Conservation (phyloP, 1,284 basidiomycete genomes). For the Sphaerobolus stellatus region DNA sequence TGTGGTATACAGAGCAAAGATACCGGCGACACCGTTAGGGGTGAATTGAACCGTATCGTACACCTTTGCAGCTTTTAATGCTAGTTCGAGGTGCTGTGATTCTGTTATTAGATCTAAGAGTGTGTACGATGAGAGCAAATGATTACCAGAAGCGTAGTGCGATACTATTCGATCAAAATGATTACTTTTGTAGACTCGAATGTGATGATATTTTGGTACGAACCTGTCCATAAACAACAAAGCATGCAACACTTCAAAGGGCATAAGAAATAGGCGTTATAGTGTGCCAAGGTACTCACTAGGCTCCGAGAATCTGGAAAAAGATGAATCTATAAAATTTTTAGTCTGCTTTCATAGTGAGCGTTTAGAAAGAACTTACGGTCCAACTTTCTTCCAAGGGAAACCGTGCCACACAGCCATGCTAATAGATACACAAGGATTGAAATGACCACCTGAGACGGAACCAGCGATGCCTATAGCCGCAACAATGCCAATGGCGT, state of each 20-base stretch:
- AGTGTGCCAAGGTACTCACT: neutral
- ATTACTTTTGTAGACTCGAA: neutral
- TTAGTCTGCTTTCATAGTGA: neutral
- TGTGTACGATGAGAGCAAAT: too few species aligned
- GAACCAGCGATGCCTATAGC: slow-evolving; percentile 52
- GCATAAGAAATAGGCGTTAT: neutral
- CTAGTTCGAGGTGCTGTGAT: slow-evolving; percentile 40
- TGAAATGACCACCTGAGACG: slow-evolving; percentile 67
- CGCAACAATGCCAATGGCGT: slow-evolving; percentile 61
- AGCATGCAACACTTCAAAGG: slow-evolving; percentile 7
- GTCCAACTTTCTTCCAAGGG: slow-evolving; percentile 49
- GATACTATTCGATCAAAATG: slow-evolving; percentile 2
- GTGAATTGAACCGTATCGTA: slow-evolving; percentile 51
- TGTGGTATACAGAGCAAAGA: slow-evolving; percentile 54
- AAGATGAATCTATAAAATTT: neutral
- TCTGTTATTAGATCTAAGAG: too few species aligned
- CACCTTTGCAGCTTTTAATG: slow-evolving; percentile 42
- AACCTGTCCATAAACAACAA: slow-evolving; percentile 33
- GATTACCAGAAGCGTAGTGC: slow-evolving; percentile 5
- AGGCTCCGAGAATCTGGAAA: slow-evolving; percentile 7
- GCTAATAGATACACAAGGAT: slow-evolving; percentile 58
- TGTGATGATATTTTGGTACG: slow-evolving; percentile 13
- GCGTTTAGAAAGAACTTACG: slow-evolving; percentile 1
- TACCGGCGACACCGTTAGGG: slow-evolving; percentile 59
- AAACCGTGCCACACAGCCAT: slow-evolving; percentile 55